These are phyloP conservation scores for Globisporangium cystogenes DNA, from an alignment of 352 stramenopile genomes.

Conservation along the genomic window DNA sequence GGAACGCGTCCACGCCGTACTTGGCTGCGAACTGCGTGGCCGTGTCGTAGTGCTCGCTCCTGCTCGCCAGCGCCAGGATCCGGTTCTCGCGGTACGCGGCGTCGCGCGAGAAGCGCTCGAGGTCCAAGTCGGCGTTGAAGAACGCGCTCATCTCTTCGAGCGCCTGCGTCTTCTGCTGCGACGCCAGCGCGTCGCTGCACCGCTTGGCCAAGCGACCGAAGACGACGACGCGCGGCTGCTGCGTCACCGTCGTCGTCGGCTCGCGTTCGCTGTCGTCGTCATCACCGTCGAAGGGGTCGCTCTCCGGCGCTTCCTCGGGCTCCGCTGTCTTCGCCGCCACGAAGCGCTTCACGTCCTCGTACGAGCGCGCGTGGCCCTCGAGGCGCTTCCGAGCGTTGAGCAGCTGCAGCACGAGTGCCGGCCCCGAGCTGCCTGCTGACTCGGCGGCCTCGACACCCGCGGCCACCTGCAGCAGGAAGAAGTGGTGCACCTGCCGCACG, in stretches of 20 bases:
- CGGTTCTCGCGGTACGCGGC: slow-evolving; percentile 36
- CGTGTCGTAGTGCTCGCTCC: slow-evolving; percentile 35
- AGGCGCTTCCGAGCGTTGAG: slow-evolving; percentile 1
- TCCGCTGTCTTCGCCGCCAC: slow-evolving; percentile 8
- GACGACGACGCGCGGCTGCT: slow-evolving; percentile 1
- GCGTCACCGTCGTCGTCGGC: background rate
- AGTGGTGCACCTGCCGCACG: slow-evolving; percentile 34
- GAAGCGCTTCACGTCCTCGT: slow-evolving; percentile 10
- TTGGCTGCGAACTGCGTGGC: slow-evolving; percentile 60
- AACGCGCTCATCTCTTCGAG: slow-evolving; percentile 58
- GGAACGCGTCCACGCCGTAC: slow-evolving; percentile 59
- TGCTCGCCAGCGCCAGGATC: slow-evolving; percentile 47
- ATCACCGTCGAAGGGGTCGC: background rate
- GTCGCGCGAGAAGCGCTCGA: slow-evolving; percentile 46
- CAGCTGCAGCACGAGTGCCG: background rate
- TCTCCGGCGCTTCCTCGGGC: slow-evolving; percentile 1
- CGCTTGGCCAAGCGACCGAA: slow-evolving; percentile 31
- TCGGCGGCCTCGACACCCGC: background rate
- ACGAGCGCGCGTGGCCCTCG: slow-evolving; percentile 4
- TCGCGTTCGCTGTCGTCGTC: slow-evolving; percentile 3
- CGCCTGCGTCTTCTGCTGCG: slow-evolving; percentile 53
- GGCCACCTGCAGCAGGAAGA: slow-evolving; percentile 33
- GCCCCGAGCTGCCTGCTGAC: background rate
- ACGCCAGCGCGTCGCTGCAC: slow-evolving; percentile 41
- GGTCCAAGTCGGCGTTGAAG: slow-evolving; percentile 52